Conservation (phyloP, 2,329 filamentous ascomycete species). For the Monosporascus sp. region DNA sequence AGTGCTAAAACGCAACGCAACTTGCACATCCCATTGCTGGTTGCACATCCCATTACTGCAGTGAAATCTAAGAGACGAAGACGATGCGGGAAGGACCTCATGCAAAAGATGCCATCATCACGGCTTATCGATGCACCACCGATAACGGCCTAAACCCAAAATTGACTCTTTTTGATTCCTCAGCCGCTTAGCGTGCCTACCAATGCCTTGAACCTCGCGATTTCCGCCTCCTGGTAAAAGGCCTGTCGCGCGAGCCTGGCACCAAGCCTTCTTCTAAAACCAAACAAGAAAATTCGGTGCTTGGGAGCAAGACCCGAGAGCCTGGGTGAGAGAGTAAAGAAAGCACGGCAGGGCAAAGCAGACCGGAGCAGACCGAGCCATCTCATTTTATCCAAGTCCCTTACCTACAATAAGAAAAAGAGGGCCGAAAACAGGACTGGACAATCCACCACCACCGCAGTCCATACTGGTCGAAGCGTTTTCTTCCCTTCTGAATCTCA, state of each 20-base stretch:
- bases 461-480: neutral
- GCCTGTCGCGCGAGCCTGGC: neutral
- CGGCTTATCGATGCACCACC: neutral
- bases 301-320: too few relatives aligned
- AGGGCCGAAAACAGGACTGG: too few relatives aligned
- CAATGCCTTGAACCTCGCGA: conserved; percentile 36
- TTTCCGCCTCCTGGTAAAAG: neutral
- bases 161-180: conserved; percentile 20
- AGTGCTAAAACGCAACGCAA: too few relatives aligned
- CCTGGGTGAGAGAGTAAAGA: too few relatives aligned
- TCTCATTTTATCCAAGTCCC: too few relatives aligned
- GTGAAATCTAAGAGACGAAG: neutral
- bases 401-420: too few relatives aligned
- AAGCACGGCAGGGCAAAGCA: too few relatives aligned
- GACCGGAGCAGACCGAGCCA: too few relatives aligned
- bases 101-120: neutral
- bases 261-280: neutral
- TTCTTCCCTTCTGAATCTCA: neutral
- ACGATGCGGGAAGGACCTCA: neutral
- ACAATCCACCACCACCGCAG: too few relatives aligned
- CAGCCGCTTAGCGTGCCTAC: conserved; percentile 23
- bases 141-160: neutral
- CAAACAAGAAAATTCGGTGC: too few relatives aligned
- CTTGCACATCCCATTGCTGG: neutral
- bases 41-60: neutral